Evolutionary conservation across 2,329 filamentous ascomycete genomes (phyloP), one percentile per base, ranked within the genome.

Genomic region (Camillea tinctor): DNA sequence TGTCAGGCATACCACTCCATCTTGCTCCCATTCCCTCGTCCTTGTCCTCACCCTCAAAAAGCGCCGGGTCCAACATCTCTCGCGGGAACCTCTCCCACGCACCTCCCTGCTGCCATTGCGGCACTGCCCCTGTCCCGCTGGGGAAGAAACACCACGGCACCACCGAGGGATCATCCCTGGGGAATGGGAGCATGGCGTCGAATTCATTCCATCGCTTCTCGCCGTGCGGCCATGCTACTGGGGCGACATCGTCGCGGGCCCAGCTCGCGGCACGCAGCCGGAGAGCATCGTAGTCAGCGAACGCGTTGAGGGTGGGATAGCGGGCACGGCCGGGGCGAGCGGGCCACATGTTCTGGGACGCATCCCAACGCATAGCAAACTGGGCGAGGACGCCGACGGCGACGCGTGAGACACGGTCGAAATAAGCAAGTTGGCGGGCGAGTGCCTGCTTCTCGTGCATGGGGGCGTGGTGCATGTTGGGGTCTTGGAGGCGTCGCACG

Each of bases 301-400:
- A 8, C 2, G 7, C 44, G 36, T 63, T 64, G 11, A 44, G 11
- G 15, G 30, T 30, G 0, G 60, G 61, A 8, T 55, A 5, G 6
- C 60, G n/a, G 9, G 57, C n/a, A 2, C 50, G n/a, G 0, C 64
- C 64, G 1, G 64, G 66, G 1, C 60, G 60, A 1, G 53, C 52
- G 2, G 62, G 59, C 11, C 60, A 57, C 8, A 24, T 26, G 50
- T 1, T 53, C 59, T 1, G 13, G 30, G 1, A n/a, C 19, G 26
- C 13, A 17, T 66, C 62, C 64, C 64, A 66, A 49, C 60, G 40
- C 4, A 30, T 20, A 13, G 65, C 65, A 2, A 65, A 54, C 50
- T 69, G 63, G 2, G 23, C 53, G 7, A 69, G 54, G 4, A 20
- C 6, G 0, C 50, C 50, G 1, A 9, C 15, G 15, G 60, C 54